phyloP scores from a whole-genome alignment of 331 rosid genomes.

The Malus hybrid region DNA sequence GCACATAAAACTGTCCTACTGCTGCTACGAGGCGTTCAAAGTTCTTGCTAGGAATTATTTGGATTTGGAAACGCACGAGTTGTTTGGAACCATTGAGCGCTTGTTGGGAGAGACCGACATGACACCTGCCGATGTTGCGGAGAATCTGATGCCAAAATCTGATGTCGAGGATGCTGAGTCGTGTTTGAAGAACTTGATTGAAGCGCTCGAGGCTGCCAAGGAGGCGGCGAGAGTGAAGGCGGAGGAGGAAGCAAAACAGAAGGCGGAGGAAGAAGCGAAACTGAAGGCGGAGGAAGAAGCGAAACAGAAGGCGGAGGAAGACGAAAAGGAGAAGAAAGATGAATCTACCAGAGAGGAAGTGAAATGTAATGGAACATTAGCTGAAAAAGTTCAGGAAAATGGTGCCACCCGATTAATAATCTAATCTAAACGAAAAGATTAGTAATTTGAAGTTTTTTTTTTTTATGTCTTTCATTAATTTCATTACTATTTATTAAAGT shows the following conservation, averaged over 20 bases:
- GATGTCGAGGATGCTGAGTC: slow-evolving; percentile 24
- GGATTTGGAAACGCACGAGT: too few relatives aligned
- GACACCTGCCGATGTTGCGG: slow-evolving; percentile 87
- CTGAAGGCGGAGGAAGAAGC: background rate
- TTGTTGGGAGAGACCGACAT: slow-evolving; percentile 27
- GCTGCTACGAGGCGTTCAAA: slow-evolving; percentile 63
- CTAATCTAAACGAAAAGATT: too few relatives aligned
- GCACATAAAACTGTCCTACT: slow-evolving; percentile 35
- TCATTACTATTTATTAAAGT: too few relatives aligned
- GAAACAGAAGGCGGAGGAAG: background rate
- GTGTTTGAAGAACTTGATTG: slow-evolving; percentile 13
- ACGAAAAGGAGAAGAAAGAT: background rate
- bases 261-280: background rate
- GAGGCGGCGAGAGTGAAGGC: background rate
- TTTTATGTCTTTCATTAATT: too few relatives aligned
- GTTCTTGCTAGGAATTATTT: slow-evolving; percentile 51
- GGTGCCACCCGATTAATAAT: too few relatives aligned
- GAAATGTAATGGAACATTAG: background rate
- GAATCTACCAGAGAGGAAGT: background rate
- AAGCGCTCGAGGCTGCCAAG: background rate
- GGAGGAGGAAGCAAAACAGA: background rate
- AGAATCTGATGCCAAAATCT: slow-evolving; percentile 76
- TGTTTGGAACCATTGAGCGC: too few relatives aligned
- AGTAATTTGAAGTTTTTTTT: too few relatives aligned
- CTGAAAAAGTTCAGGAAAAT: background rate